Conservation (phyloP, 305 asterid genomes). For the Rubia occidens region DNA sequence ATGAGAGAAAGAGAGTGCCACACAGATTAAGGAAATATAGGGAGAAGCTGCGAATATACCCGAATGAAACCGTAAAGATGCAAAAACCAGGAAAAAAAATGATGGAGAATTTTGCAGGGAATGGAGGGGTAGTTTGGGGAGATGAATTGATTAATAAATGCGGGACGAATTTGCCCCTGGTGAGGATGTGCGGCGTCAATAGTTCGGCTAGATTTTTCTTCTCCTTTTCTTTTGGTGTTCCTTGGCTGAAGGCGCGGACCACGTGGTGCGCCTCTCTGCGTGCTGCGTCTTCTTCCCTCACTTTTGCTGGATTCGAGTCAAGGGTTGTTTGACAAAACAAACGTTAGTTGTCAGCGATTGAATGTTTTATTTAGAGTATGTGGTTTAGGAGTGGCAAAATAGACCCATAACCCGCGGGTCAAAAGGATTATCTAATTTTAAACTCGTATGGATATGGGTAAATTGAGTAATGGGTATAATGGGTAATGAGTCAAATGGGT, state of each 20-base stretch:
- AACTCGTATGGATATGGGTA: too few species aligned
- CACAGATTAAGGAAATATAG: neutral
- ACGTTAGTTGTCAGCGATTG: too few species aligned
- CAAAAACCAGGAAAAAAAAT: neutral
- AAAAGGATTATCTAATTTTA: too few species aligned
- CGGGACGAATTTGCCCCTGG: conserved; percentile 39
- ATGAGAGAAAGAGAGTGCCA: conserved; percentile 18
- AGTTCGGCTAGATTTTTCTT: conserved; percentile 5
- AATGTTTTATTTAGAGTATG: too few species aligned
- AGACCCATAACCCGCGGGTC: too few species aligned
- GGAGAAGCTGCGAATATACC: conserved; percentile 42
- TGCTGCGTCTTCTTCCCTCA: too few species aligned
- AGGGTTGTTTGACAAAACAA: too few species aligned
- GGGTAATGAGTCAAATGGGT: too few species aligned
- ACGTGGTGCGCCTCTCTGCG: too few species aligned
- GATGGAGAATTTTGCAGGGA: neutral
- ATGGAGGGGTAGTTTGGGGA: conserved; percentile 31
- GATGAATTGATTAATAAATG: neutral
- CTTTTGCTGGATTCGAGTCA: too few species aligned
- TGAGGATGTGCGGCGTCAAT: conserved; percentile 21
- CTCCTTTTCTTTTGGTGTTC: conserved; percentile 9
- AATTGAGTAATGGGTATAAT: too few species aligned
- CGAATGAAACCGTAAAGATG: conserved; percentile 30
- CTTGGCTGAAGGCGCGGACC: conserved; percentile 18
- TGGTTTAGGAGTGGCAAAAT: too few species aligned